Conservation (phyloP, 2,329 filamentous ascomycete species). For the Podosphaera aphanis region DNA sequence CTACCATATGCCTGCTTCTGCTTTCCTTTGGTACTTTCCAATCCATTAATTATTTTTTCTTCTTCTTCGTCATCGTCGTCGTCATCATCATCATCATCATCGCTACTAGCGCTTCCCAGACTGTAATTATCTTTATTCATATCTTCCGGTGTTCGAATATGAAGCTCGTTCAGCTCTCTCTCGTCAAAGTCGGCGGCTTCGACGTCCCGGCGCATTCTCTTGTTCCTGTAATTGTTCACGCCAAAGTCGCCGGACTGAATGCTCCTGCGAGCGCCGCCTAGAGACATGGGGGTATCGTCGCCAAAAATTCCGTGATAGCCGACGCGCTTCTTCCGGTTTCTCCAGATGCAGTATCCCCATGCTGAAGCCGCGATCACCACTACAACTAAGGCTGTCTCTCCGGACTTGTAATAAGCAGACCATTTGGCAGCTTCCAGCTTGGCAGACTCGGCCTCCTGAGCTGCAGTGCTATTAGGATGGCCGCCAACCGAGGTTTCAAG, state of each 20-base stretch:
- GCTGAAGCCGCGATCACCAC: conserved; percentile 36
- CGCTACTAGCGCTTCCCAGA: conserved; percentile 32
- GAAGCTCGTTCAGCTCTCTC: conserved; percentile 38
- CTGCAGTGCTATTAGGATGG: conserved; percentile 42
- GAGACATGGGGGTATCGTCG: conserved; percentile 12
- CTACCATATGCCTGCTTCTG: neutral
- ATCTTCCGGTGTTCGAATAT: conserved; percentile 17
- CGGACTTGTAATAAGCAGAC: conserved; percentile 48
- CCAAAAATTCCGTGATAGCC: conserved; percentile 26
- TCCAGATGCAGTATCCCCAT: conserved; percentile 44
- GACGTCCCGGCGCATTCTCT: conserved; percentile 21
- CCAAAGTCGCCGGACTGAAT: conserved; percentile 8
- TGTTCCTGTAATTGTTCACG: conserved; percentile 22
- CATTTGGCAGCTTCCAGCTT: conserved; percentile 43
- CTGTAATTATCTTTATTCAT: conserved; percentile 27
- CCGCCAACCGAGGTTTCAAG: conserved; percentile 41
- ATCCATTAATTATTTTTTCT: conserved; percentile 7
- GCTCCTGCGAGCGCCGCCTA: conserved; percentile 10
- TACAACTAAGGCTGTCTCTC: conserved; percentile 43
- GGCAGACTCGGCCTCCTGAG: conserved; percentile 36
- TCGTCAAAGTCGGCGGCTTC: conserved; percentile 44
- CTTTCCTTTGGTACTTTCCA: conserved; percentile 8
- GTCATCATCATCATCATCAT: conserved; percentile 16
- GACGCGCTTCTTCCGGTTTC: conserved; percentile 29
- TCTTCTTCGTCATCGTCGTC: conserved; percentile 1